These are phyloP conservation scores for Paramecium octaurelia DNA, from an alignment of 73 alveolate species.

Conservation along the genomic window DNA sequence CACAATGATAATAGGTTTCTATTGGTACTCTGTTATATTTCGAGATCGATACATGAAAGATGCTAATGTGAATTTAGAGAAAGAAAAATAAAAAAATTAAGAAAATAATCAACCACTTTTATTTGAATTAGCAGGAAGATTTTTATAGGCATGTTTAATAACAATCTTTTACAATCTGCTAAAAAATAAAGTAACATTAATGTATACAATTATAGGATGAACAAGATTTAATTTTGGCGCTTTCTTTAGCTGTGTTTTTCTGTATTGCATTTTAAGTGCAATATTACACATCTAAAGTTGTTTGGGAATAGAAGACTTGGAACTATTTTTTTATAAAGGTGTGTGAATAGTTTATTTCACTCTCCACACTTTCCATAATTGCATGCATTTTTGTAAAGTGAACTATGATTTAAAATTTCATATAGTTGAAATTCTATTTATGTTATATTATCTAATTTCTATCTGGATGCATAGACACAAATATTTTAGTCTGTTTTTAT, in stretches of 20 bases:
- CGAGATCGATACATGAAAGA: background rate
- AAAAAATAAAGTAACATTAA: background rate
- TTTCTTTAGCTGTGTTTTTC: background rate
- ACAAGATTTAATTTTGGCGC: background rate
- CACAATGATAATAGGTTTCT: background rate
- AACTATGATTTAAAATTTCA: background rate
- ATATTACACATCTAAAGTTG: background rate
- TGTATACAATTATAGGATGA: background rate
- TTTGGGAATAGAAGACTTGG: conserved; percentile 16
- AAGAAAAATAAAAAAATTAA: background rate
- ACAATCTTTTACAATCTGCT: background rate
- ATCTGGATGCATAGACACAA: no score
- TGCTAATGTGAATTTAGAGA: background rate
- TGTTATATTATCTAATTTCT: no score
- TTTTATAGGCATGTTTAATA: background rate
- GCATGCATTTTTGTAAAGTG: background rate
- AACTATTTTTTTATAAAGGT: background rate
- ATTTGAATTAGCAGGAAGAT: background rate
- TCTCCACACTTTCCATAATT: background rate
- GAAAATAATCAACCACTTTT: background rate
- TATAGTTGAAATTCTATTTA: background rate
- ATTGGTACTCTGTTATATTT: background rate
- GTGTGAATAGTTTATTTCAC: background rate
- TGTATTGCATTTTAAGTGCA: background rate
- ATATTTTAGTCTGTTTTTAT: no score